Conservation (phyloP, 2,329 filamentous ascomycete genomes). For the Didymella pinodella region DNA sequence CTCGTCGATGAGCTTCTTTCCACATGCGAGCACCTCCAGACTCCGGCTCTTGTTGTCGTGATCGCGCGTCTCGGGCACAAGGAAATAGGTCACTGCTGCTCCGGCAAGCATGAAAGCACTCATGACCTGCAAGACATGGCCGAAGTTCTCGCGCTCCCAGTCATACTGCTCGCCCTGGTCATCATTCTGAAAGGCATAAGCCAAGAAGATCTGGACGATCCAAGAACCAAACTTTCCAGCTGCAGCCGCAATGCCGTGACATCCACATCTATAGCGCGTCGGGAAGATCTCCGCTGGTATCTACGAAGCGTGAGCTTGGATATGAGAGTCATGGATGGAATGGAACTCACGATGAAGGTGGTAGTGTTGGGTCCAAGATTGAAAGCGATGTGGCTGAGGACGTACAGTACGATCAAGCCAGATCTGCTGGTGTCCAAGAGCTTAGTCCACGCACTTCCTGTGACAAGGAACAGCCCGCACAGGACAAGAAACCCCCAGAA, state of each 20-base stretch:
- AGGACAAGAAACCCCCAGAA: conserved; percentile 46
- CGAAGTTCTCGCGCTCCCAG: conserved; percentile 41
- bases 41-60: conserved; percentile 45
- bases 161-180: conserved; percentile 25
- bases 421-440: conserved; percentile 36
- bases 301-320: conserved; percentile 53
- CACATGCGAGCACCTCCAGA: conserved; percentile 43
- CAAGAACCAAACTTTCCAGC: conserved; percentile 62
- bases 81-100: conserved; percentile 42
- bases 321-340: too few relatives aligned
- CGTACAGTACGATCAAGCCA: conserved; percentile 44
- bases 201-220: conserved; percentile 53
- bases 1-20: conserved; percentile 43
- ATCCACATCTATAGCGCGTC: conserved; percentile 62
- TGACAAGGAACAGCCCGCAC: conserved; percentile 44
- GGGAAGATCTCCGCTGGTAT: conserved; percentile 66
- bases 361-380: conserved; percentile 49
- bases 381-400: conserved; percentile 46
- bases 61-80: conserved; percentile 46
- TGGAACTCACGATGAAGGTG: conserved; percentile 45
- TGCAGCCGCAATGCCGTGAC: conserved; percentile 63
- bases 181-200: conserved; percentile 38
- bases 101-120: conserved; percentile 47
- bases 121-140: conserved; percentile 45
- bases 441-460: conserved; percentile 43